These are phyloP conservation scores for Nissolia schottii DNA, from an alignment of 306 rosid species.

Conservation along the genomic window DNA sequence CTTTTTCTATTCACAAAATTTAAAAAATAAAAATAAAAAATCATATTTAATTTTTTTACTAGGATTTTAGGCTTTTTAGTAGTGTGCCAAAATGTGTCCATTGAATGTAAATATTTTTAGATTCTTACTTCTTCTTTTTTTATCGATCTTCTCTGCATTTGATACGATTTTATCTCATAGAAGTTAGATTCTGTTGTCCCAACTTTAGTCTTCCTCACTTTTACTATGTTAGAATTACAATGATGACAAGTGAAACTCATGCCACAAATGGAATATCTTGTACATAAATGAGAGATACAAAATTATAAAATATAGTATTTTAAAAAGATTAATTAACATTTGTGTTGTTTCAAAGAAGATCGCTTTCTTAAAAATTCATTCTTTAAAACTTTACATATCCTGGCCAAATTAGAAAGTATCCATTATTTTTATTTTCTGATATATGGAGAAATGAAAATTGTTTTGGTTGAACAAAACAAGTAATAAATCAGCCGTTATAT, in stretches of 20 bases:
- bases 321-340: neutral
- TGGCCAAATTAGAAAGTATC: neutral
- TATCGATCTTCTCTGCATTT: neutral
- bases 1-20: neutral
- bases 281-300: neutral
- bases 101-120: neutral
- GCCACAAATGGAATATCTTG: conserved; percentile 14
- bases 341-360: neutral
- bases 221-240: neutral
- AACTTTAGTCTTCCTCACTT: neutral
- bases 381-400: neutral
- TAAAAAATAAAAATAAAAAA: neutral
- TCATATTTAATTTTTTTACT: neutral
- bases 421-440: neutral
- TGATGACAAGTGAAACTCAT: neutral
- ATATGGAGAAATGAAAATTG: neutral
- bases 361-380: neutral
- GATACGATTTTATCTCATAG: neutral
- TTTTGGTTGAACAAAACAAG: neutral
- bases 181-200: neutral
- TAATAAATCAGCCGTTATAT: neutral
- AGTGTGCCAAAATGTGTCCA: neutral
- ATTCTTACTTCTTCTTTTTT: neutral
- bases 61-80: neutral
- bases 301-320: neutral